Percentiles rank a stretch among this genome's conserved stretches.
phyloP scores from a whole-genome alignment of 176 grass and related monocot species.

The Thinopyrum elongatum region DNA sequence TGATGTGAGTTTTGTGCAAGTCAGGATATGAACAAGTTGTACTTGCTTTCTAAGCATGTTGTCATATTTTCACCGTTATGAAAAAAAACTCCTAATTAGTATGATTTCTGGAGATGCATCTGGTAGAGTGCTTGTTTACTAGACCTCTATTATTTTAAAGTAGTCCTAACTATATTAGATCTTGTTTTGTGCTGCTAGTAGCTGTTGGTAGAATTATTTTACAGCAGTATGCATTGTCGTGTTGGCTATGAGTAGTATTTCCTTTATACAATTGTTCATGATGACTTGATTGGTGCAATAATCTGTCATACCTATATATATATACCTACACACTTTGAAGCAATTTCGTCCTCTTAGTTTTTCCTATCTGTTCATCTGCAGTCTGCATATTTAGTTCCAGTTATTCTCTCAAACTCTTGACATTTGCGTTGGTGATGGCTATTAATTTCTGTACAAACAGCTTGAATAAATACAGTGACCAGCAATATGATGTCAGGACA shows the following conservation, averaged over 20 bases:
- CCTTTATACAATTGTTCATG: background rate
- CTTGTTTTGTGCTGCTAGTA: background rate
- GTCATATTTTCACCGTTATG: background rate
- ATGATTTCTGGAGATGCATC: background rate
- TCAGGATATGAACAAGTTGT: background rate
- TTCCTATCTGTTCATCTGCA: background rate
- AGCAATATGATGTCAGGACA: background rate
- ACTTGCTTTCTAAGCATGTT: background rate
- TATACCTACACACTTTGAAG: background rate
- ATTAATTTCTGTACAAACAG: background rate
- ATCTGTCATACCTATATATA: background rate
- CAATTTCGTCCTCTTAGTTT: background rate
- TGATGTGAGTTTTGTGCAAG: constrained; percentile 1
- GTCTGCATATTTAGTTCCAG: background rate
- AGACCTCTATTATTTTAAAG: background rate
- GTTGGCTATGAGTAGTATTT: background rate
- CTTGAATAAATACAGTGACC: background rate
- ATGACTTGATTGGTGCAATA: background rate
- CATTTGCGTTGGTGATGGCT: background rate
- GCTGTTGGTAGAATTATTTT: background rate
- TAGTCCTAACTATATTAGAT: background rate
- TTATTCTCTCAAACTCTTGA: background rate
- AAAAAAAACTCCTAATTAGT: background rate
- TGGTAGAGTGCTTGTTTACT: background rate
- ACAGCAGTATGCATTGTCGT: background rate